phyloP scores from a whole-genome alignment of 139 green algal genomes.

The Ostreobium quekettii region DNA sequence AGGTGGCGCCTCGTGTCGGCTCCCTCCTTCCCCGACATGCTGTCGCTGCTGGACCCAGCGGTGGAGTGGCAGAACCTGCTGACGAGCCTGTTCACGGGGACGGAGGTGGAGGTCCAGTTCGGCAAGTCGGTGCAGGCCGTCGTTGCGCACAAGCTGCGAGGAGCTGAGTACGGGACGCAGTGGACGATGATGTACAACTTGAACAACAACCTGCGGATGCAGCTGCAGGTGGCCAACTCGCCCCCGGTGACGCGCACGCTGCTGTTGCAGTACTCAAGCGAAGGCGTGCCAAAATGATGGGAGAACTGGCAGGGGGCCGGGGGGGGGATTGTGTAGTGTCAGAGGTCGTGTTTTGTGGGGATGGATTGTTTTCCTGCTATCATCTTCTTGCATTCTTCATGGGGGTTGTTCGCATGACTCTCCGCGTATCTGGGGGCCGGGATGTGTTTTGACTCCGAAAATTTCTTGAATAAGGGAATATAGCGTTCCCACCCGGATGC shows the following conservation, averaged over 20 bases:
- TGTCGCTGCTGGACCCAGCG: neutral
- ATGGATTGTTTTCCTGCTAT: too few species aligned
- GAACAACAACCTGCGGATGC: conserved; percentile 7
- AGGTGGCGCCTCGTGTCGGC: conserved; percentile 6
- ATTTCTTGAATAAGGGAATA: too few species aligned
- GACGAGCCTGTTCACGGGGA: conserved; percentile 7
- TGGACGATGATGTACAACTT: conserved; percentile 17
- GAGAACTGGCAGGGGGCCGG: too few species aligned
- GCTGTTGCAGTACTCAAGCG: conserved; percentile 18
- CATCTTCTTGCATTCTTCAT: too few species aligned
- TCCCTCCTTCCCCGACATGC: neutral
- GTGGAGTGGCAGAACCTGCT: conserved; percentile 9
- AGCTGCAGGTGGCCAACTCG: neutral
- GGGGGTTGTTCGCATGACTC: too few species aligned
- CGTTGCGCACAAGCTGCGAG: conserved; percentile 5
- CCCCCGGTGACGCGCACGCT: neutral
- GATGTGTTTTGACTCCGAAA: too few species aligned
- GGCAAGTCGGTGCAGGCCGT: conserved; percentile 9
- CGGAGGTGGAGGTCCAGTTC: conserved; percentile 17
- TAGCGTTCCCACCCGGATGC: too few species aligned
- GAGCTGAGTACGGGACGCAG: conserved; percentile 1
- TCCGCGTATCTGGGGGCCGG: too few species aligned
- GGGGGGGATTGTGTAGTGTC: too few species aligned
- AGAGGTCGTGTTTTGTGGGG: too few species aligned
- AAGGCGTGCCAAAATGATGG: neutral